phyloP scores from a whole-genome alignment of 2,329 filamentous ascomycete species.

The Fusarium stilboides region DNA sequence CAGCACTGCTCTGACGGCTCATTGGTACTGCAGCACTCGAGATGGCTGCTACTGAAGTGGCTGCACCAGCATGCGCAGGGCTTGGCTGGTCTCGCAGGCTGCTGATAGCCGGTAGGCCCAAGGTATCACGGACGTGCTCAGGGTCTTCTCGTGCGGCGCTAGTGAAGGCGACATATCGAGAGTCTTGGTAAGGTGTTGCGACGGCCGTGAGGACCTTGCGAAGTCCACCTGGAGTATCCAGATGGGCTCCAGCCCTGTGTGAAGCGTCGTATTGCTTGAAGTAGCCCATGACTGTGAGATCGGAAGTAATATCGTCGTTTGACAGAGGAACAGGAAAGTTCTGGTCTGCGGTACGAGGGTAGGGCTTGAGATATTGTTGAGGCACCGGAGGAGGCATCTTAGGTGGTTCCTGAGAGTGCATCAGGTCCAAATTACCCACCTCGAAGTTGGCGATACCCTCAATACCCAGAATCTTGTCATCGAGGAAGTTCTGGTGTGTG shows the following conservation, averaged over 20 bases:
- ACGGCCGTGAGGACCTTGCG: constrained; percentile 71
- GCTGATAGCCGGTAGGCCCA: constrained; percentile 64
- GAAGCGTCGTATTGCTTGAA: constrained; percentile 70
- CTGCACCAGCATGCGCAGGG: constrained; percentile 45
- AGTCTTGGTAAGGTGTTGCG: constrained; percentile 63
- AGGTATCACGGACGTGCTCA: constrained; percentile 65
- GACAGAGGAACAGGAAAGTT: constrained; percentile 69
- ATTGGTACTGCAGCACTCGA: constrained; percentile 62
- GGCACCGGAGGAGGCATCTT: constrained; percentile 72
- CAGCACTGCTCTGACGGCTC: constrained; percentile 70
- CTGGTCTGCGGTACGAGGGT: constrained; percentile 67
- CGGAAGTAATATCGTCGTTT: constrained; percentile 67
- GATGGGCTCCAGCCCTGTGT: constrained; percentile 69
- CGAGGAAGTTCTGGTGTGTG: constrained; percentile 68
- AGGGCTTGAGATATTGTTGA: constrained; percentile 72
- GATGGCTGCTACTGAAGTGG: constrained; percentile 46
- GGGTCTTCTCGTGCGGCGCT: constrained; percentile 63
- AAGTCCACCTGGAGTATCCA: constrained; percentile 68
- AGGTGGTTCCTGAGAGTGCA: constrained; percentile 68
- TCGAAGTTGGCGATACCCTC: constrained; percentile 74
- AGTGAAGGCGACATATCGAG: constrained; percentile 65
- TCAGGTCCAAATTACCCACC: constrained; percentile 70
- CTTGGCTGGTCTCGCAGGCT: constrained; percentile 60
- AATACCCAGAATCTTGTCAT: constrained; percentile 72
- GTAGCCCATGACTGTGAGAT: constrained; percentile 71